Percentiles rank a stretch among this genome's conserved stretches.
These are phyloP conservation scores for Fusarium coffeatum DNA, from an alignment of 2,329 filamentous ascomycete species.

Conservation along the genomic window DNA sequence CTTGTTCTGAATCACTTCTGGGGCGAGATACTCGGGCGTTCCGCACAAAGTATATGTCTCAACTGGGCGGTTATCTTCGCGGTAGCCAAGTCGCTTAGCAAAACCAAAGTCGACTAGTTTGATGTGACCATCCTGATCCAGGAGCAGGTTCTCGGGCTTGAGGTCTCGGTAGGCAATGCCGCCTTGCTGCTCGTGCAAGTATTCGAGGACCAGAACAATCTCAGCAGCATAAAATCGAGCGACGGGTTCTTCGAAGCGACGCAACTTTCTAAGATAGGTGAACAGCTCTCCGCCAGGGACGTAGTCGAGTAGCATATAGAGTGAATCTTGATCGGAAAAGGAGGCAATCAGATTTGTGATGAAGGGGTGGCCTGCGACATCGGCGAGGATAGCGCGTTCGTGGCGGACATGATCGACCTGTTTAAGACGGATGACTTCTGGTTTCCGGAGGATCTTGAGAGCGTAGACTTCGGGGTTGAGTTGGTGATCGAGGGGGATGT, in stretches of 20 bases:
- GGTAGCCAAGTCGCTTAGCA: conserved; percentile 77
- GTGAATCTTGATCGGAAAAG: conserved; percentile 81
- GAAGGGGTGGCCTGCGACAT: conserved; percentile 84
- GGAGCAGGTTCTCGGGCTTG: conserved; percentile 84
- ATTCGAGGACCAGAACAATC: conserved; percentile 84
- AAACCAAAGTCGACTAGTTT: conserved; percentile 89
- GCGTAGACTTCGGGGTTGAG: conserved; percentile 72
- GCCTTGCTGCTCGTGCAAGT: conserved; percentile 81
- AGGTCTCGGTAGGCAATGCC: conserved; percentile 83
- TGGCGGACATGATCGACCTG: conserved; percentile 89
- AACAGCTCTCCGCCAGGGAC: conserved; percentile 87
- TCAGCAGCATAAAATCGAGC: conserved; percentile 87
- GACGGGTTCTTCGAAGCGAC: conserved; percentile 81
- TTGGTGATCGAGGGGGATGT: conserved; percentile 51
- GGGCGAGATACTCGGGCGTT: conserved; percentile 85
- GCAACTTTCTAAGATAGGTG: conserved; percentile 80
- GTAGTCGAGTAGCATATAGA: conserved; percentile 88
- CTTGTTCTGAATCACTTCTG: conserved; percentile 86
- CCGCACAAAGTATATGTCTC: conserved; percentile 88
- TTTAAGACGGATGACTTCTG: conserved; percentile 82
- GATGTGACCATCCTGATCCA: conserved; percentile 82
- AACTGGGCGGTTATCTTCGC: conserved; percentile 58
- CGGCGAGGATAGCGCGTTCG: conserved; percentile 81
- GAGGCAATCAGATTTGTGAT: conserved; percentile 83
- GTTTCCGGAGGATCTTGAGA: conserved; percentile 81